phyloP scores from a whole-genome alignment of 2,329 filamentous ascomycete genomes.

The Claviceps pazoutovae region DNA sequence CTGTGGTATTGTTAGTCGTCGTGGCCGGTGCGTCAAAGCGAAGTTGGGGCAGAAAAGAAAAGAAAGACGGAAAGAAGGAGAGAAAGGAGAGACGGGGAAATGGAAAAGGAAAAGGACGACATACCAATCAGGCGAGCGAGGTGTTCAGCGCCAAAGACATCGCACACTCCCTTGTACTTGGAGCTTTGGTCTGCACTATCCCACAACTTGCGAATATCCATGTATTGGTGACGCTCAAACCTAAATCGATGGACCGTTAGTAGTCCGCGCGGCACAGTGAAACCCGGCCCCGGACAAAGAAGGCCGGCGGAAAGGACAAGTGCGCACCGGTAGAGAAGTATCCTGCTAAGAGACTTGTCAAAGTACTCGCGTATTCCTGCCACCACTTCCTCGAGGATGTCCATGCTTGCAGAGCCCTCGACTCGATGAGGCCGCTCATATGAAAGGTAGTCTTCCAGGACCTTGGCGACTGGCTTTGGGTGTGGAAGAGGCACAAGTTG shows the following conservation, averaged over 20 bases:
- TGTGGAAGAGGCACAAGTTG: constrained; percentile 79
- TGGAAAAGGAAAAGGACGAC: constrained; percentile 13
- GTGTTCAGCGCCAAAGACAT: constrained; percentile 89
- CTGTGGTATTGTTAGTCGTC: constrained; percentile 29
- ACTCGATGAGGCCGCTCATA: constrained; percentile 54
- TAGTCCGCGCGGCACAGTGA: background rate
- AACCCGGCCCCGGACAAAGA: background rate
- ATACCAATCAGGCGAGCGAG: constrained; percentile 77
- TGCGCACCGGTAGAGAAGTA: constrained; percentile 67
- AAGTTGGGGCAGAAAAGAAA: background rate
- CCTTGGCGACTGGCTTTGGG: constrained; percentile 56
- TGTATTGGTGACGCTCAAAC: constrained; percentile 83
- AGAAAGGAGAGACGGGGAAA: background rate
- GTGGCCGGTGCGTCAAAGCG: background rate
- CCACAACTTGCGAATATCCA: constrained; percentile 60
- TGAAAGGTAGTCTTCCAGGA: constrained; percentile 68
- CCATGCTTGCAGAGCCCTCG: constrained; percentile 54
- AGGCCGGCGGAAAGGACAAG: background rate
- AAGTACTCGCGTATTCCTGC: constrained; percentile 86
- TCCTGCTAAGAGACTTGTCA: constrained; percentile 73
- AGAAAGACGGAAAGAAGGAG: background rate
- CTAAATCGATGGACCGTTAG: constrained; percentile 25
- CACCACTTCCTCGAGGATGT: constrained; percentile 82
- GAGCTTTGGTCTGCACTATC: constrained; percentile 46
- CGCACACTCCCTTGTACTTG: constrained; percentile 56